A percentile compares a stretch with the other conserved stretches of the same genome.
phyloP scores from a whole-genome alignment of 805 yeast genomes.

The Groenewaldozyma salmanticensis region DNA sequence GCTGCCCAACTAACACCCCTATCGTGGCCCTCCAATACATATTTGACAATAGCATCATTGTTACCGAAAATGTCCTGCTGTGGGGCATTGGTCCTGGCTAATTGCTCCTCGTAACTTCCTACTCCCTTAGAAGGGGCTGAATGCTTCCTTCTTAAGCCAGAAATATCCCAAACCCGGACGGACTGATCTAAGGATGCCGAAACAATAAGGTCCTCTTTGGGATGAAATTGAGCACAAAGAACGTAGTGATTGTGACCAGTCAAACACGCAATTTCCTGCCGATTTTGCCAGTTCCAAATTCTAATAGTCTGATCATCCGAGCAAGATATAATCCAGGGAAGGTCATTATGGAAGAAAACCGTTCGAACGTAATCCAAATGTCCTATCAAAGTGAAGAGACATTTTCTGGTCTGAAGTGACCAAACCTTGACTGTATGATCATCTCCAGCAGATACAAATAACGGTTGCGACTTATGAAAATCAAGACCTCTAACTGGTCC shows the following conservation, averaged over 20 bases:
- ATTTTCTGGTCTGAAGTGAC: constrained; percentile 86
- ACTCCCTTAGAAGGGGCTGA: constrained; percentile 48
- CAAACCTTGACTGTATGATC: constrained; percentile 93
- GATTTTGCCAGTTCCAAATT: constrained; percentile 99
- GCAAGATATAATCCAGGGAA: constrained; percentile 95
- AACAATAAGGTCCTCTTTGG: constrained; percentile 86
- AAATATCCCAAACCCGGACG: constrained; percentile 98
- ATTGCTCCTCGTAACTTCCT: constrained; percentile 32
- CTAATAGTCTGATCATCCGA: constrained; percentile 98
- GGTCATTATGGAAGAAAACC: constrained; percentile 86
- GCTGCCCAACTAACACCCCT: constrained; percentile 98
- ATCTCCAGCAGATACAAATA: constrained; percentile 96
- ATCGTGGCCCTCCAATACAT: constrained; percentile 94
- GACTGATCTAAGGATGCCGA: constrained; percentile 96
- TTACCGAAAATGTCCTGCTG: constrained; percentile 93
- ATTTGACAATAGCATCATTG: constrained; percentile 89
- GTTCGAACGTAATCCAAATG: constrained; percentile 94
- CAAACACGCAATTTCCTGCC: constrained; percentile 92
- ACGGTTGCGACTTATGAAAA: constrained; percentile 97
- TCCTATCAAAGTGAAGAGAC: constrained; percentile 83
- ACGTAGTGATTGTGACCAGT: constrained; percentile 99
- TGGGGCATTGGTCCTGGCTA: constrained; percentile 42
- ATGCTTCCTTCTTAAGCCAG: constrained; percentile 89
- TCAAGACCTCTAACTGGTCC: constrained; percentile 96
- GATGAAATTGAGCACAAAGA: constrained; percentile 97